Evolutionary conservation across 768 basidiomycete genomes (phyloP).

Genomic region (Rhodocollybia butyracea): DNA sequence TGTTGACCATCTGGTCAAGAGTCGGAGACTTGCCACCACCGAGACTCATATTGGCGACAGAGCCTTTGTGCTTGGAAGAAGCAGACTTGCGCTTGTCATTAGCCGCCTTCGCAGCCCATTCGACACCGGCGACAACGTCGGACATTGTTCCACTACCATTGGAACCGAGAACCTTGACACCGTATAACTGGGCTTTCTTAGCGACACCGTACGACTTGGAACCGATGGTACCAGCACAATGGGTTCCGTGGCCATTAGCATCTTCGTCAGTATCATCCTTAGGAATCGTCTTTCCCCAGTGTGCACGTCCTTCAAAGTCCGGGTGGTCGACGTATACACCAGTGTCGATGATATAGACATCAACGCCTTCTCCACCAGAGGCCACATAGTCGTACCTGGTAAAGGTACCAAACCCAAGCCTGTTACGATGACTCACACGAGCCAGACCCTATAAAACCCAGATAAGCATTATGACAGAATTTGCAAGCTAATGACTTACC

Average conservation of each 20-base stretch:
- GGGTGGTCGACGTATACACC: slow-evolving; percentile 85
- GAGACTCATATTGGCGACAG: slow-evolving; percentile 96
- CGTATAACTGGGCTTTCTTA: slow-evolving; percentile 85
- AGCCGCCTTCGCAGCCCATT: slow-evolving; percentile 65
- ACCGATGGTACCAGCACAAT: slow-evolving; percentile 96
- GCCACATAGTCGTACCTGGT: slow-evolving; percentile 71
- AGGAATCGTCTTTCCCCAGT: slow-evolving; percentile 94
- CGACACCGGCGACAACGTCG: slow-evolving; percentile 87
- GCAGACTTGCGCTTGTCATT: slow-evolving; percentile 63
- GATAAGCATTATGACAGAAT: slow-evolving; percentile 3
- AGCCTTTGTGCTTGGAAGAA: slow-evolving; percentile 85
- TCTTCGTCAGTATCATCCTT: slow-evolving; percentile 81
- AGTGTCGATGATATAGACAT: slow-evolving; percentile 86
- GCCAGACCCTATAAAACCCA: slow-evolving; percentile 74
- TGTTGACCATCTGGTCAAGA: slow-evolving; percentile 82
- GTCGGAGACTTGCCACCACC: slow-evolving; percentile 91
- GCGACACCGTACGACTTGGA: slow-evolving; percentile 93
- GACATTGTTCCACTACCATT: slow-evolving; percentile 95
- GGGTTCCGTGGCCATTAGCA: slow-evolving; percentile 93
- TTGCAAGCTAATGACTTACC: slow-evolving; percentile 47
- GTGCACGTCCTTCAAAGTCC: slow-evolving; percentile 87
- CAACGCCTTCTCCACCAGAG: slow-evolving; percentile 87
- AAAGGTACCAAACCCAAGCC: slow-evolving; percentile 79
- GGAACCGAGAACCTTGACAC: slow-evolving; percentile 92
- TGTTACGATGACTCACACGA: slow-evolving; percentile 83